Conservation (phyloP, 139 green algal species). For the Ulvella scutata region DNA sequence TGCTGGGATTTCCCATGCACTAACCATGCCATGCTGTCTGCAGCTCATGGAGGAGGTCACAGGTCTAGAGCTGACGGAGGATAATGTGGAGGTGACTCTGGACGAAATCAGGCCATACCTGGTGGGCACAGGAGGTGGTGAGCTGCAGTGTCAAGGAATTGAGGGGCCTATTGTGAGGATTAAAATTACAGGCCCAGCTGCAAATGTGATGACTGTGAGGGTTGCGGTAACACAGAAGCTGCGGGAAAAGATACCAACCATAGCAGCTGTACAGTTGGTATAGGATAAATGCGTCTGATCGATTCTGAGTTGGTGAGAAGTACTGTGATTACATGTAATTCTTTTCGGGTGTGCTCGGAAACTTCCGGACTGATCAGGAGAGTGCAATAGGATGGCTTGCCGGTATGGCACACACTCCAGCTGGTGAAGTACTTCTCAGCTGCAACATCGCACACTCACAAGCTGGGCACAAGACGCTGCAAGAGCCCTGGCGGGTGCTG, state of each 20-base stretch:
- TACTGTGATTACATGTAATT: too few relatives aligned
- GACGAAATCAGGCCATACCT: conserved; percentile 79
- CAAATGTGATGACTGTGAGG: conserved; percentile 92
- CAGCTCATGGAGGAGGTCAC: conserved; percentile 75
- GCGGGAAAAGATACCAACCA: conserved; percentile 87
- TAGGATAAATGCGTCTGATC: conserved; percentile 8
- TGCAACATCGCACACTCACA: too few relatives aligned
- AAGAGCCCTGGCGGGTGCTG: too few relatives aligned
- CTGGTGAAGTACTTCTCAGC: too few relatives aligned
- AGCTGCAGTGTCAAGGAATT: conserved; percentile 71
- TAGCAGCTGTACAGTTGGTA: conserved; percentile 93
- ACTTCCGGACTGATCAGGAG: too few relatives aligned
- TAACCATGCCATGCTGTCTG: too few relatives aligned
- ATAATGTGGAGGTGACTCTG: conserved; percentile 64
- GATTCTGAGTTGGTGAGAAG: too few relatives aligned
- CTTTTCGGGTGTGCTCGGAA: too few relatives aligned
- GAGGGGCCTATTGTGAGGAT: conserved; percentile 91
- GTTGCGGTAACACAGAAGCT: conserved; percentile 99
- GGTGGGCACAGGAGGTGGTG: conserved; percentile 84
- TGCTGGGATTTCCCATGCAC: too few relatives aligned
- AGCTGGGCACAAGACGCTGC: too few relatives aligned
- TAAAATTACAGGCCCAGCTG: conserved; percentile 77
- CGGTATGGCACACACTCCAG: too few relatives aligned
- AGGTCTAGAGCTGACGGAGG: conserved; percentile 74
- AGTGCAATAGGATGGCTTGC: too few relatives aligned